Evolutionary conservation across 1,284 basidiomycete genomes (phyloP), one percentile per base, ranked within the genome.

Genomic region (Wallemia hederae): DNA sequence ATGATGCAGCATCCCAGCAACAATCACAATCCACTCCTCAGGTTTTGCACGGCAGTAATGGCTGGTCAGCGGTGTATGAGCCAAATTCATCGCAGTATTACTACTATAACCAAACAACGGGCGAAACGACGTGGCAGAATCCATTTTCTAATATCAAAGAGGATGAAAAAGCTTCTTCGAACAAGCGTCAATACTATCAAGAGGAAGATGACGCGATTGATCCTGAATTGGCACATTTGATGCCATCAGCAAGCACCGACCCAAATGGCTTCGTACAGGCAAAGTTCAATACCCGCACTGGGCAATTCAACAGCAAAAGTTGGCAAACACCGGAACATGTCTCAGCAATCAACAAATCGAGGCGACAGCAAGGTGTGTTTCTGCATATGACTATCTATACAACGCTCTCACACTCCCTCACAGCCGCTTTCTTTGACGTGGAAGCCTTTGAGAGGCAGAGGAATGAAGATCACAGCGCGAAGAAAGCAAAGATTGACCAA

Each of bases 121-220:
- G 81, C 62, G 80, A 88, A 72, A 89, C 86, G 31, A 90, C 88
- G 24, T 91, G 88, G 88, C 74, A 75, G 39, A 91, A 91, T 67
- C 87, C 87, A 5, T 75, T 91, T 22, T 59, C 58, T 34, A 72
- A 77, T 61, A 70, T 73, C 9, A 63, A 68, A 55, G 65, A 28
- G 22, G 9, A 49, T 15, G 9, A 49, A 11, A n/a, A 49, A 9
- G 3, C 11, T 15, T 49, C 39, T 15, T 11, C 39, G 5, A 49
- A 49, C 39, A 49, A 49, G 22, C 11, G 39, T 5, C 9, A 49
- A 22, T 49, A 15, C 39, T 49, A 49, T 49, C 39, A 49, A 11
- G 39, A 49, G 22, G 39, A 49, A 49, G 39, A 49, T 49, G 39
- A 49, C 39, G 39, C 39, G 11, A 49, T 49, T 49, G 86, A 90